Evolutionary conservation across 768 basidiomycete species (phyloP).

Genomic region (Sporobolomyces pararoseus): DNA sequence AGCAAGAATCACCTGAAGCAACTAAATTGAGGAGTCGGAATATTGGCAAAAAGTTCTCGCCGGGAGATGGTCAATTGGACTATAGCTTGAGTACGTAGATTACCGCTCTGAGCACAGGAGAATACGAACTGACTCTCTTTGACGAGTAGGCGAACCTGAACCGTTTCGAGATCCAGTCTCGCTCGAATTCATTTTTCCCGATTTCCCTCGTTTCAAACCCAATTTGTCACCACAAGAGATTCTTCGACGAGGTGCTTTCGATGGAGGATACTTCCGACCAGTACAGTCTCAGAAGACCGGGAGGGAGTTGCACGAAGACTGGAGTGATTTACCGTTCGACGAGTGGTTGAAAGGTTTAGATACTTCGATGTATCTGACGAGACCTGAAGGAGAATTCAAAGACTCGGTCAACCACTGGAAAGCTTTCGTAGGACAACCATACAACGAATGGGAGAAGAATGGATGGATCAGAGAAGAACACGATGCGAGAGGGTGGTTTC

Average conservation of each 20-base stretch:
- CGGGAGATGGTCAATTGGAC: slow-evolving; percentile 25
- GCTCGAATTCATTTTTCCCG: slow-evolving; percentile 17
- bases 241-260: slow-evolving; percentile 18
- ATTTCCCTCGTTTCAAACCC: slow-evolving; percentile 22
- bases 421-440: slow-evolving; percentile 23
- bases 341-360: slow-evolving; percentile 29
- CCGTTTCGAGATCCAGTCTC: slow-evolving; percentile 1
- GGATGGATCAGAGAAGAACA: slow-evolving; percentile 31
- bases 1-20: neutral
- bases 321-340: slow-evolving; percentile 20
- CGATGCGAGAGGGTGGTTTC: slow-evolving; percentile 34
- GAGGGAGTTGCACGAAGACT: slow-evolving; percentile 32
- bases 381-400: slow-evolving; percentile 21
- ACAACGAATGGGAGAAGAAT: slow-evolving; percentile 32
- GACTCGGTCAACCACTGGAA: slow-evolving; percentile 32
- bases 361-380: slow-evolving; percentile 24
- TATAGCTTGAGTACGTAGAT: slow-evolving; percentile 11
- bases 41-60: slow-evolving; percentile 14
- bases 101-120: neutral
- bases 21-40: neutral
- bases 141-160: slow-evolving; percentile 14
- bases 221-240: slow-evolving; percentile 31
- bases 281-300: slow-evolving; percentile 23
- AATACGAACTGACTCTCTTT: neutral
- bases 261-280: slow-evolving; percentile 28